A percentile compares a stretch with the other conserved stretches of the same genome.
These are phyloP conservation scores for Trematosphaeria pertusa DNA, from an alignment of 2,329 filamentous ascomycete genomes.

Conservation along the genomic window DNA sequence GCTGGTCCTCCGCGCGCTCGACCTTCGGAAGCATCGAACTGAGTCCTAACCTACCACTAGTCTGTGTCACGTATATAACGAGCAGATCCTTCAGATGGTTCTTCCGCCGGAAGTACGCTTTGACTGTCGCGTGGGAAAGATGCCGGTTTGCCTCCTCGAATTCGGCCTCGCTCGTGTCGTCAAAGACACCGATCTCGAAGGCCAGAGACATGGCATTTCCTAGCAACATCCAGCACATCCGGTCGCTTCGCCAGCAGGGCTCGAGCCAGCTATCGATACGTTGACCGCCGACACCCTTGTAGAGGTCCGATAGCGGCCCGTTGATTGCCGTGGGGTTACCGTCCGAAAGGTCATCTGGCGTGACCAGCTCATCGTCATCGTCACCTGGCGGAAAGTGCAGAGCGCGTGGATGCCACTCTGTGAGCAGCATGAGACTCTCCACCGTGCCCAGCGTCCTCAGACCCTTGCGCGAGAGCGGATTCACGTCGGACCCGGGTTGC, in stretches of 20 bases:
- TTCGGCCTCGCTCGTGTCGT: conserved; percentile 78
- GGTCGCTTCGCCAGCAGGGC: conserved; percentile 87
- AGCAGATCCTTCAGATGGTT: conserved; percentile 84
- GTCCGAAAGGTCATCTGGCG: conserved; percentile 74
- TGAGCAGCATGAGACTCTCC: conserved; percentile 90
- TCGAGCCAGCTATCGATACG: conserved; percentile 96
- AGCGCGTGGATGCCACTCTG: conserved; percentile 95
- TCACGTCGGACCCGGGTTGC: conserved; percentile 71
- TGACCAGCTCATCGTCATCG: conserved; percentile 68
- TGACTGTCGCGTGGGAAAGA: conserved; percentile 65
- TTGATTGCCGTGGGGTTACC: conserved; percentile 60
- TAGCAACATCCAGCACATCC: conserved; percentile 97
- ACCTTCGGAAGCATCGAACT: conserved; percentile 84
- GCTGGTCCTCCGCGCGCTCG: conserved; percentile 35
- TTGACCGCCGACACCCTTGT: conserved; percentile 75
- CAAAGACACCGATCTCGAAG: conserved; percentile 95
- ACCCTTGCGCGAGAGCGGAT: conserved; percentile 65
- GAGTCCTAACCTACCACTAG: conserved; percentile 90
- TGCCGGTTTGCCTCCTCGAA: conserved; percentile 51
- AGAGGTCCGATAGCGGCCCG: conserved; percentile 44
- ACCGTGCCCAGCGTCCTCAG: conserved; percentile 90
- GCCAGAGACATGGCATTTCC: conserved; percentile 89
- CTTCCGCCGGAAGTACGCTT: conserved; percentile 77
- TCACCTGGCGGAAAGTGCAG: conserved; percentile 85
- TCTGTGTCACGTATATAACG: conserved; percentile 89